These are phyloP conservation scores for Lupinus albus DNA, from an alignment of 306 rosid species.

Conservation along the genomic window DNA sequence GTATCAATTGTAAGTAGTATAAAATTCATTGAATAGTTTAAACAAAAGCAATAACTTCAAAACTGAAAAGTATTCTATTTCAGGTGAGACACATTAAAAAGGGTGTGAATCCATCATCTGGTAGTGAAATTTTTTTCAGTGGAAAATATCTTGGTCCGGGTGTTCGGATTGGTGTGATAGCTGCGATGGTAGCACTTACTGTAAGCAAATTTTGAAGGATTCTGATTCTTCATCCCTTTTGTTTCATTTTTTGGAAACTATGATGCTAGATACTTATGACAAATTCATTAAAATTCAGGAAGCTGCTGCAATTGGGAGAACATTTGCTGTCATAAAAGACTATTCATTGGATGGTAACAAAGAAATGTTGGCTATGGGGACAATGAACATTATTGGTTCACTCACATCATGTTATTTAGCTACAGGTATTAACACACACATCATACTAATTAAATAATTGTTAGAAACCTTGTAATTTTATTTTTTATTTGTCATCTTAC, in stretches of 20 bases:
- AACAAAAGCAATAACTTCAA: conserved; percentile 8
- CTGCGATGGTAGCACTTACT: conserved; percentile 78
- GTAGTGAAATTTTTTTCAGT: conserved; percentile 57
- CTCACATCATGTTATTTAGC: conserved; percentile 82
- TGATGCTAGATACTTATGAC: background rate
- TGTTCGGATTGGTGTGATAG: conserved; percentile 61
- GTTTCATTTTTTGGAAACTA: background rate
- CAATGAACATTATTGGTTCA: conserved; percentile 84
- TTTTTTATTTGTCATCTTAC: conserved; percentile 1
- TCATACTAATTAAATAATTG: no score
- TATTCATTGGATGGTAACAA: conserved; percentile 83
- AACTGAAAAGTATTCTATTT: conserved; percentile 25
- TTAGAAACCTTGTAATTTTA: background rate
- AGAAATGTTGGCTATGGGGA: conserved; percentile 94
- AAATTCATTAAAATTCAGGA: conserved; percentile 51
- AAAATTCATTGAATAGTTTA: background rate
- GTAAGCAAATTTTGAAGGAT: conserved; percentile 48
- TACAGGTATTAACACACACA: conserved; percentile 63
- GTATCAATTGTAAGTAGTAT: conserved; percentile 67
- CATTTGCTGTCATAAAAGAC: conserved; percentile 81
- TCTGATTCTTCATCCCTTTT: background rate
- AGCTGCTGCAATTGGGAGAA: conserved; percentile 93
- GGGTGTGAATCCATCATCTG: conserved; percentile 78
- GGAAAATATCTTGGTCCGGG: conserved; percentile 63
- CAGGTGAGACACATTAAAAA: conserved; percentile 58